These are phyloP conservation scores for Cytospora mali DNA, from an alignment of 2,329 filamentous ascomycete genomes.

Conservation along the genomic window DNA sequence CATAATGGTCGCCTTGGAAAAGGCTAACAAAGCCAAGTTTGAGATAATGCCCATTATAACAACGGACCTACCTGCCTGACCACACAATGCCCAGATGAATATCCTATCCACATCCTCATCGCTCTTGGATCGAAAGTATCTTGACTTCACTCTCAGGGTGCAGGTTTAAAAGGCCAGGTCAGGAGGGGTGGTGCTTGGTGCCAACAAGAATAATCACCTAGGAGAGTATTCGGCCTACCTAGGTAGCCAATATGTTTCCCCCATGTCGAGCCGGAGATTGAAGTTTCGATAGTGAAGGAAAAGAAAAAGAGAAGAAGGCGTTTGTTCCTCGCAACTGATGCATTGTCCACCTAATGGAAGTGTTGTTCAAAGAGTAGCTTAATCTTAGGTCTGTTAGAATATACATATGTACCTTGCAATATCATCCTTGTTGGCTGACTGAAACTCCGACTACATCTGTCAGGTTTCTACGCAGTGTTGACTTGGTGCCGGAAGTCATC, in stretches of 20 bases:
- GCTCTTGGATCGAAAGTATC: too few relatives aligned
- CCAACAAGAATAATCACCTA: neutral
- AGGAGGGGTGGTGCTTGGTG: neutral
- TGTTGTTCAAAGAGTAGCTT: neutral
- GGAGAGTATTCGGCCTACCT: neutral
- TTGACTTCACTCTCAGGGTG: neutral
- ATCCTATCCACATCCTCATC: too few relatives aligned
- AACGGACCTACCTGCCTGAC: too few relatives aligned
- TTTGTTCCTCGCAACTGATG: neutral
- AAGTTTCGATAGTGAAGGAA: neutral
- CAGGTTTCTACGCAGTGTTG: too few relatives aligned
- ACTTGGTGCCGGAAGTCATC: too few relatives aligned
- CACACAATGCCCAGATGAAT: neutral
- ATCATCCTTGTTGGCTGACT: neutral
- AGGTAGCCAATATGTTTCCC: neutral
- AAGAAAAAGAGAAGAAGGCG: neutral
- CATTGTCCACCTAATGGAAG: neutral
- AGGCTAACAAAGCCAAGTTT: conserved; percentile 13
- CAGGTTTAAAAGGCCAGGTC: neutral
- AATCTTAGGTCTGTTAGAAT: neutral
- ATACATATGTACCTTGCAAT: neutral
- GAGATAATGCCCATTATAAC: neutral
- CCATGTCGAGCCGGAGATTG: neutral
- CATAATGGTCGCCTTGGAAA: too few relatives aligned
- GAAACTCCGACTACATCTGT: neutral